A percentile compares a stretch with the other conserved stretches of the same genome.
Evolutionary conservation across 1,284 basidiomycete genomes (phyloP).

Genomic region (Earliella scabrosa): DNA sequence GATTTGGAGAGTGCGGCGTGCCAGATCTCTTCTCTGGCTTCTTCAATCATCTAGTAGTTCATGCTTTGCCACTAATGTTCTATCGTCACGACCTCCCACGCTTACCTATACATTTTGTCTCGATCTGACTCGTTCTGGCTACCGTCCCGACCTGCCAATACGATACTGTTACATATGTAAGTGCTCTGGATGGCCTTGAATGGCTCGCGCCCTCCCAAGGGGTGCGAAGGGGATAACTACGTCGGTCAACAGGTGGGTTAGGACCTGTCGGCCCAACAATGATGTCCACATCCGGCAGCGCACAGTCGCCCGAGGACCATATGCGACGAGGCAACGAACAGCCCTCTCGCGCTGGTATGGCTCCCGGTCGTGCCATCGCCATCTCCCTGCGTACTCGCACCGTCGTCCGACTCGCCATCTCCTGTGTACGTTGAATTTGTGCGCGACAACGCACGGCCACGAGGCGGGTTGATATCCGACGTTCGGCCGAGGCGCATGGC

Average conservation of each 20-base stretch:
- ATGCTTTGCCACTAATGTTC: neutral
- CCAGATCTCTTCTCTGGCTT: no score
- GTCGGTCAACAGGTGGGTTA: neutral
- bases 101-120: no score
- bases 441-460: slow-evolving; percentile 23
- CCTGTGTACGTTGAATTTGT: slow-evolving; percentile 14
- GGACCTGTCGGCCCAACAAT: slow-evolving; percentile 29
- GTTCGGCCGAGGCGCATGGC: slow-evolving; percentile 11
- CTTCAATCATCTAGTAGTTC: slow-evolving; percentile 4
- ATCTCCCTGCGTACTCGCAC: slow-evolving; percentile 20
- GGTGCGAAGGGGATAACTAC: no score
- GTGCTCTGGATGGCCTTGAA: no score
- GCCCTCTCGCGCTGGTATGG: slow-evolving; percentile 11
- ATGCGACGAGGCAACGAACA: slow-evolving; percentile 14
- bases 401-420: slow-evolving; percentile 25
- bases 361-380: slow-evolving; percentile 22
- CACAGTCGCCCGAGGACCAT: slow-evolving; percentile 30
- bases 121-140: neutral
- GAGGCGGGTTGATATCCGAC: slow-evolving; percentile 7
- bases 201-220: no score
- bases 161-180: no score
- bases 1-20: no score
- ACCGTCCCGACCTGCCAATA: neutral
- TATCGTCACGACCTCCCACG: neutral
- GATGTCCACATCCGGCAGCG: slow-evolving; percentile 38